Base-by-base conservation (phyloP, 345 rosid species). In the Firmiana major region DNA sequence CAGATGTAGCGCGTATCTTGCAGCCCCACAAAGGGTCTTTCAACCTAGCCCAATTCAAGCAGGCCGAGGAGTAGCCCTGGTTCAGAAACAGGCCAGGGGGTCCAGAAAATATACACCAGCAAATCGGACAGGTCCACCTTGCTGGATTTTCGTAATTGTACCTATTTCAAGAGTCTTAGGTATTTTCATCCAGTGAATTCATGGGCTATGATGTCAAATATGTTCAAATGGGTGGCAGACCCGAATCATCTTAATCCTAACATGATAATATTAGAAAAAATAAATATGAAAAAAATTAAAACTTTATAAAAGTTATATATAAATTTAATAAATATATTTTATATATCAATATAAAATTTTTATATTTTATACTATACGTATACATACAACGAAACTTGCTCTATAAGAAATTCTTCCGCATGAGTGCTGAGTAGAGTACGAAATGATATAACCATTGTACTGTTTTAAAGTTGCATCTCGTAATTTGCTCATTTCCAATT, bases 401-500 rank as follows among this genome's bases (percentile, higher is more conserved):
- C 5, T 38, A 36, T 38, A 4, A 8, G 48, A 38, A 24, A 43
- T 24, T 46, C 10, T 63, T 28, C 15, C 0, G 1, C 54, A 31
- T 22, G 38, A 46, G 15, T 38, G 46, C 31, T 75, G 59, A 19
- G n/a, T 28, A 13, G 2, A 8, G 38, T 55, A 74, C 24, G 68
- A 16, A 19, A 59, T 67, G 54, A 55, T 40, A 55, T 40, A 60
- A 60, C 40, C 21, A 31, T 63, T 48, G 65, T 75, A 31, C 76
- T 5, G 17, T 21, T 21, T 63, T 13, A 51, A 58, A 28, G 11
- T 34, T 58, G 54, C 60, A 76, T 71, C 53, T 40, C 31, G 17
- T 36, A 28, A 62, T 22, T 26, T 69, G 24, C 42, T 9, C 45
- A 28, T 46, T 15, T 78, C 74, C 76, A 59, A 42, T 78, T 85